phyloP scores from a whole-genome alignment of 495 filamentous ascomycete genomes.

The Penicillium coffeae region DNA sequence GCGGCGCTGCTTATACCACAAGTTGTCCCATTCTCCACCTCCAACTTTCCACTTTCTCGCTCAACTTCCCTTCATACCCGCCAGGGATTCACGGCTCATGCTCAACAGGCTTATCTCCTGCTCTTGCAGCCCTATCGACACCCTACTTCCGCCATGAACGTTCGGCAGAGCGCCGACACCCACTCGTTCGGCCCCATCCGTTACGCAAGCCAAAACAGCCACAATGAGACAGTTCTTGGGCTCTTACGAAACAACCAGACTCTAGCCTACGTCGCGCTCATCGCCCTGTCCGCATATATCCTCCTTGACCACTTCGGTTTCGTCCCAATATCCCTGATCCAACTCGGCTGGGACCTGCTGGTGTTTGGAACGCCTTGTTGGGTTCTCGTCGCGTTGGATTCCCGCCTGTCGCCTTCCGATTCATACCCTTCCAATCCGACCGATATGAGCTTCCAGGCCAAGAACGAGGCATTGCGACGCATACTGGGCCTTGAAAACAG shows the following conservation, averaged over 20 bases:
- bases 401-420: constrained; percentile 26
- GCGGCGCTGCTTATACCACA: constrained; percentile 5
- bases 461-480: constrained; percentile 64
- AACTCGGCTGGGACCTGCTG: constrained; percentile 56
- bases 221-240: constrained; percentile 32
- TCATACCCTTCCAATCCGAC: constrained; percentile 14
- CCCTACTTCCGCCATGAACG: constrained; percentile 37
- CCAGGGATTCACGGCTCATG: constrained; percentile 15
- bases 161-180: constrained; percentile 34
- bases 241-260: constrained; percentile 25
- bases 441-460: constrained; percentile 36
- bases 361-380: constrained; percentile 58
- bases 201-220: constrained; percentile 22
- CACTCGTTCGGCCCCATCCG: constrained; percentile 29
- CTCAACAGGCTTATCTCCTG: constrained; percentile 16
- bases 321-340: constrained; percentile 24
- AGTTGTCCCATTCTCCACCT: constrained; percentile 9
- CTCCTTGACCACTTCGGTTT: constrained; percentile 30
- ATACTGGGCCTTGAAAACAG: constrained; percentile 61
- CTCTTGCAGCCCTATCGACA: constrained; percentile 15
- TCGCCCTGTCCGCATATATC: constrained; percentile 20
- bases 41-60: neutral
- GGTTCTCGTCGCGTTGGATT: constrained; percentile 58
- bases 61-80: neutral
- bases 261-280: constrained; percentile 23